A percentile compares a stretch with the other conserved stretches of the same genome.
phyloP scores from a whole-genome alignment of 805 yeast genomes.

The Tetrapisispora taiwanensis region DNA sequence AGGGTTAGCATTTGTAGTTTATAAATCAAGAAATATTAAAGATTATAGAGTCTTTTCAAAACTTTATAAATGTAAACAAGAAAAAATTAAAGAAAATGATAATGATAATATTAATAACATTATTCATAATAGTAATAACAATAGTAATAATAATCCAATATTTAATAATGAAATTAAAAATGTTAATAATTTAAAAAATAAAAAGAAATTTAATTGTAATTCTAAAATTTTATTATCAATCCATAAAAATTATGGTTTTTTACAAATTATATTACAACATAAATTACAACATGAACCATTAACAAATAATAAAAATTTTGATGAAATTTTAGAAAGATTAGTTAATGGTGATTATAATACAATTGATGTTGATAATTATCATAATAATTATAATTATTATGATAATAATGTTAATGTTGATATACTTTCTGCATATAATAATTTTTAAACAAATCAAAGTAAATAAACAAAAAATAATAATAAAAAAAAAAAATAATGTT shows the following conservation, averaged over 20 bases:
- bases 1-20: constrained; percentile 1
- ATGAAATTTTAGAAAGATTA: background rate
- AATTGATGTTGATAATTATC: constrained; percentile 1
- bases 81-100: background rate
- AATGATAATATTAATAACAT: background rate
- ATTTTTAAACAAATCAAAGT: background rate
- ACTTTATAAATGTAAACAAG: constrained; percentile 2
- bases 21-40: background rate
- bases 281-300: constrained; percentile 2
- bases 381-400: background rate
- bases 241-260: constrained; percentile 1
- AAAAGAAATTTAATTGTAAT: background rate
- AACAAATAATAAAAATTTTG: background rate
- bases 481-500: no score
- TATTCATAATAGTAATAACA: no score
- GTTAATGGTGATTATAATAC: constrained; percentile 1
- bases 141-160: background rate
- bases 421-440: background rate
- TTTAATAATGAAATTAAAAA: background rate
- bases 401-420: background rate
- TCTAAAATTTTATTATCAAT: constrained; percentile 2
- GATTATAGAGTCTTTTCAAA: constrained; percentile 2
- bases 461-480: no score
- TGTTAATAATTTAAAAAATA: background rate
- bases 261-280: constrained; percentile 2